Percentiles rank a stretch among this genome's conserved stretches.
phyloP scores from a whole-genome alignment of 2,329 filamentous ascomycete genomes.

The Xylariaceae sp. region DNA sequence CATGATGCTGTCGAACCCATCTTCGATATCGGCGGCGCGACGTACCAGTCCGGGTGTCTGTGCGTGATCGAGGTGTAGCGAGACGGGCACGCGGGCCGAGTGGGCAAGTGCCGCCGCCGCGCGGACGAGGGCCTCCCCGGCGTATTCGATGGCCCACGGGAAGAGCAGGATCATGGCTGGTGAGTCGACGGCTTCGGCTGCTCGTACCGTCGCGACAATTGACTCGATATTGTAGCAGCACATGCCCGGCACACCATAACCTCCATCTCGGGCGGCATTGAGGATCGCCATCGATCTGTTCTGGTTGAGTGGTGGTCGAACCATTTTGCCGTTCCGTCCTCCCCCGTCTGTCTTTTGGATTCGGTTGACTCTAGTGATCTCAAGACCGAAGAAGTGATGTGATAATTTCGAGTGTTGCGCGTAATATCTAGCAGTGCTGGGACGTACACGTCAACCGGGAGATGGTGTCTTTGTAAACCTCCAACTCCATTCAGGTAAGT shows the following conservation, averaged over 20 bases:
- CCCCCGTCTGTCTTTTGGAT: not conserved
- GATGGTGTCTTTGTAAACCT: not conserved
- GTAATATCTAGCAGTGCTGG: not conserved
- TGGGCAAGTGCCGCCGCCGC: slow-evolving; percentile 52
- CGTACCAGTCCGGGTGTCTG: slow-evolving; percentile 58
- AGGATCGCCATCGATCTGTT: slow-evolving; percentile 53
- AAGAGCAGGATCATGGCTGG: slow-evolving; percentile 69
- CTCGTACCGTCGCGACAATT: slow-evolving; percentile 62
- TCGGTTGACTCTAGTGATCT: not conserved
- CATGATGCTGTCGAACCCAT: slow-evolving; percentile 67
- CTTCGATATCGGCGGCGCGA: slow-evolving; percentile 51
- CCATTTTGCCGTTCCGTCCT: slow-evolving; percentile 27
- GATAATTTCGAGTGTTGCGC: not conserved
- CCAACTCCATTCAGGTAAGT: not conserved
- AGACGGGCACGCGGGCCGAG: slow-evolving; percentile 52
- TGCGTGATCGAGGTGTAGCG: slow-evolving; percentile 61
- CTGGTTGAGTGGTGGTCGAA: slow-evolving; percentile 35
- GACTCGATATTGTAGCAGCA: slow-evolving; percentile 65
- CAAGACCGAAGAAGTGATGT: not conserved
- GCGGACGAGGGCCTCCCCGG: slow-evolving; percentile 49
- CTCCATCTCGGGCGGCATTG: slow-evolving; percentile 47
- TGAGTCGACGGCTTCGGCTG: slow-evolving; percentile 60
- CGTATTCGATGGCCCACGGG: slow-evolving; percentile 67
- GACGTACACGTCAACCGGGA: not conserved
- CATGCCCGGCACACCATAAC: slow-evolving; percentile 56